Conservation (phyloP, 2,329 filamentous ascomycete genomes). For the Fusarium pseudoanthophilum region DNA sequence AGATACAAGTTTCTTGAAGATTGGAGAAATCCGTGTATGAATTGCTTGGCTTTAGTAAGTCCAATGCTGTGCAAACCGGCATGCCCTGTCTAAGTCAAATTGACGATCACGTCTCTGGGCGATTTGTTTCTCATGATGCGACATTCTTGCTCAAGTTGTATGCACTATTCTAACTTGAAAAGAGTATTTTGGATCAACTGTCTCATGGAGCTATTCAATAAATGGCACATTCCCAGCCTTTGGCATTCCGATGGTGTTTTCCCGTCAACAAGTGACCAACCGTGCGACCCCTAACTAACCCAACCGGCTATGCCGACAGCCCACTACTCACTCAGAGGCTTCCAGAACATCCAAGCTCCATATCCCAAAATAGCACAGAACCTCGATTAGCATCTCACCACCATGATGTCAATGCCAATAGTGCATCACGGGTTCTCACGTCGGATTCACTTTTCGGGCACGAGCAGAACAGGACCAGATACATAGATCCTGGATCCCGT, state of each 20-base stretch:
- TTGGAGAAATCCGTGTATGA: not conserved
- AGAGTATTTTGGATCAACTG: not conserved
- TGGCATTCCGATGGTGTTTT: slow-evolving; percentile 1
- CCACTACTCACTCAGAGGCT: slow-evolving; percentile 5
- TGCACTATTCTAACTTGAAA: not conserved
- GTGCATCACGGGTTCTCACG: slow-evolving; percentile 16
- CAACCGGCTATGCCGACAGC: slow-evolving; percentile 12
- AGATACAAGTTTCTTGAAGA: not conserved
- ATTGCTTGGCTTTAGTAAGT: not conserved
- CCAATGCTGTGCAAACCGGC: not conserved
- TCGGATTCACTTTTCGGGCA: not conserved
- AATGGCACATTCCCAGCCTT: not conserved
- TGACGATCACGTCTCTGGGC: not conserved
- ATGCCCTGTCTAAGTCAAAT: not conserved
- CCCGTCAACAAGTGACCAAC: not conserved
- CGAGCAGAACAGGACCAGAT: not conserved
- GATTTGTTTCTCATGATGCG: not conserved
- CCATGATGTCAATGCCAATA: slow-evolving; percentile 37
- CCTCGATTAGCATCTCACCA: slow-evolving; percentile 27
- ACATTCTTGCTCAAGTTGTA: not conserved
- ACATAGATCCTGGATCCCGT: not conserved
- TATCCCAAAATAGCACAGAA: slow-evolving; percentile 30
- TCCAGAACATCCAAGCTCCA: slow-evolving; percentile 6
- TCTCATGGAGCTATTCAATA: not conserved
- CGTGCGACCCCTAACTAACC: slow-evolving; percentile 15